Base-by-base conservation (phyloP, 805 yeast genomes). In the Cyberlindnera mycetangii region DNA sequence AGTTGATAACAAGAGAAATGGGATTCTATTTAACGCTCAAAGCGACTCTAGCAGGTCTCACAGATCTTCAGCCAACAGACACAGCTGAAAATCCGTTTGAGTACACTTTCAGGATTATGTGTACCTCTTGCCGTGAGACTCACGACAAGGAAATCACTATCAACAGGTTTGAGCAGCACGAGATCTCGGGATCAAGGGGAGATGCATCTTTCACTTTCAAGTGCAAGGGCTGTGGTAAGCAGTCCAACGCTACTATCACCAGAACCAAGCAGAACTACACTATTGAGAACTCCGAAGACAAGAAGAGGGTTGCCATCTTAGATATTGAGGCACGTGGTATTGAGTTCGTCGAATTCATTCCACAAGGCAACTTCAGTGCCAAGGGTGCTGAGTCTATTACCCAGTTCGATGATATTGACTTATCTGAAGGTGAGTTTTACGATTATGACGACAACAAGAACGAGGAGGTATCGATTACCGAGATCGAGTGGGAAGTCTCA, bases 371-470 rank as follows among this genome's bases (percentile, higher is more conserved):
- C 35, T 85, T 85, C 60, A 54, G 60, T 24, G 81, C 85, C 44
- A 66, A 59, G 32, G 85, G 86, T 11, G 70, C 66, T 6, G 81
- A 76, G 12, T 61, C 77, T 3, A 63, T 67, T 11, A 70, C 84
- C 9, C 64, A 60, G 42, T 87, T 85, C 57, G 58, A 59, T 6
- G 87, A 85, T 22, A 75, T 89, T 20, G 93, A 85, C 44, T 68
- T 89, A 22, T 76, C 72, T 30, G 96, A 87, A 20, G 81, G 78
- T 42, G 98, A 93, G 60, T 90, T 96, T 90, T 93, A 83, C 60
- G 99, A 93, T 57, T 93, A 90, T 60, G 98, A 93, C 62, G 98
- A 93, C 45, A 78, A 81, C 52, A 82, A 85, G 7, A 77, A 79
- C 11, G 77, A 70, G 34, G 97, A 92, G 64, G 97, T 89, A 16